Evolutionary conservation across 148 eudicot genomes (phyloP), one percentile per base, ranked within the genome.

Genomic region (Silene latifolia): DNA sequence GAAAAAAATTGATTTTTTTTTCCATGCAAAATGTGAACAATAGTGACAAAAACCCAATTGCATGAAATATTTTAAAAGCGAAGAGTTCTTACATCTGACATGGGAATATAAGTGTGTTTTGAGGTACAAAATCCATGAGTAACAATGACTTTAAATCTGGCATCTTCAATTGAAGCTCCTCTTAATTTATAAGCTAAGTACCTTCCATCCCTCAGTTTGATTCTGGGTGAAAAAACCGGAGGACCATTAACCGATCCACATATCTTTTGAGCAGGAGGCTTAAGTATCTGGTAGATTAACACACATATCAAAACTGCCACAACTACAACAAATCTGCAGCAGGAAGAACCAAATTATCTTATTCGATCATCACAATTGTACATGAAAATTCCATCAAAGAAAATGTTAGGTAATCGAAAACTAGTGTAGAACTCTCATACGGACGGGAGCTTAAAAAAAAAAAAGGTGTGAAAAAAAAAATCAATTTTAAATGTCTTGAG

Each of bases 121-220:
- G 87, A 78, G 71, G 84, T 25, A 66, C 39, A 72, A n/a, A 84
- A 81, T 14, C 87, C 87, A 79, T 84, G 84, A 68, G 35, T 71
- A 23, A 84, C 3, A n/a, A 84, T 56, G 32, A 84, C 82, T 20
- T 73, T 78, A 72, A 72, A 79, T 53, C 54, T 76, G 2, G 87
- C 77, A 62, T 51, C 65, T 59, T 76, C 72, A 42, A 23, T 73
- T 1, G 76, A 10, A 20, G 79, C 78, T 32, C 87, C 84, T 46
- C 63, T 62, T 27, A 48, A 46, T 79, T 72, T 76, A 71, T 84
- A 84, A 63, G 84, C 84, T 69, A 85, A 71, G 81, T 83, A 81
- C 72, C 86, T 78, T 75, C 86, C 83, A 62, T 81, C 81, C 60
- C 86, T 77, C 25, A 83, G 80, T 73, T 56, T 82, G 60, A 85